Conservation (phyloP, 1,284 basidiomycete genomes). For the Mycosarcoma maydis region DNA sequence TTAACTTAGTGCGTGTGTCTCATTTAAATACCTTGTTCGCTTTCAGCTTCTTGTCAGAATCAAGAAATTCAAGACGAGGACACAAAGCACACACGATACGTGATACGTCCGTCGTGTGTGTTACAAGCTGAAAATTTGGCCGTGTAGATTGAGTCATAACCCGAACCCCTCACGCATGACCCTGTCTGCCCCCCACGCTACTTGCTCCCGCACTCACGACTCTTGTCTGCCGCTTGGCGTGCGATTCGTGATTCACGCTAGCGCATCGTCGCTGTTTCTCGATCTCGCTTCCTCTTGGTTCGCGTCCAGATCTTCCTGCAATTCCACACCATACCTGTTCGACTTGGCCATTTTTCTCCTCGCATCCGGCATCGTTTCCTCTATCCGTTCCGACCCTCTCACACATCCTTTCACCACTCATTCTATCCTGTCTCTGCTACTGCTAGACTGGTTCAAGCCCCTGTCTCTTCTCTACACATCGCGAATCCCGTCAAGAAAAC, state of each 20-base stretch:
- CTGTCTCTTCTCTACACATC: too few relatives aligned
- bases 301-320: conserved; percentile 1
- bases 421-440: background rate
- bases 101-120: too few relatives aligned
- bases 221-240: background rate
- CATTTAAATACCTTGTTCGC: conserved; percentile 1
- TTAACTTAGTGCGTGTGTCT: too few relatives aligned
- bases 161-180: conserved; percentile 2
- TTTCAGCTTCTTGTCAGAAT: conserved; percentile 7
- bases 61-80: too few relatives aligned
- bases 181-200: background rate
- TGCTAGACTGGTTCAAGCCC: too few relatives aligned
- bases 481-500: too few relatives aligned
- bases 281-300: background rate
- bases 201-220: too few relatives aligned
- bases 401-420: background rate
- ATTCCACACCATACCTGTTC: background rate
- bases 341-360: background rate
- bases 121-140: too few relatives aligned
- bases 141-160: conserved; percentile 1
- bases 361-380: background rate
- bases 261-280: background rate
- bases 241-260: too few relatives aligned
- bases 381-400: background rate
- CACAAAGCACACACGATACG: too few relatives aligned